A percentile compares a stretch with the other conserved stretches of the same genome.
These are phyloP conservation scores for Heliophila coronopifolia DNA, from an alignment of 441 rosid species.

Conservation along the genomic window DNA sequence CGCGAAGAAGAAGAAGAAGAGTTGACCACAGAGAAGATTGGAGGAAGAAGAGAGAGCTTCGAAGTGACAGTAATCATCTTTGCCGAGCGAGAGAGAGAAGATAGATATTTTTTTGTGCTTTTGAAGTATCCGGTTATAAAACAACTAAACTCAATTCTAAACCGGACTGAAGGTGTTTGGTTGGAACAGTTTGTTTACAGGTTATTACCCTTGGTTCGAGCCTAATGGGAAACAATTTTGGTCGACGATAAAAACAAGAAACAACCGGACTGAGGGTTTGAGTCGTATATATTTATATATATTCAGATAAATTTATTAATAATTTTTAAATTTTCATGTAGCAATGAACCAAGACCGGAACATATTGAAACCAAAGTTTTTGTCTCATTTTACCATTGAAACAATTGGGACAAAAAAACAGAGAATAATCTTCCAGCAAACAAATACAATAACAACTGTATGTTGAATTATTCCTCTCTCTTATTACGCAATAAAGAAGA, in stretches of 20 bases:
- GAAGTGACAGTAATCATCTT: slow-evolving; percentile 38
- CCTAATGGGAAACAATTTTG: too few species aligned
- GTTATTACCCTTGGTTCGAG: too few species aligned
- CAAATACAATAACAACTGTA: slow-evolving; percentile 13
- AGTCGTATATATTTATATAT: too few species aligned
- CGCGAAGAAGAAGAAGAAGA: slow-evolving; percentile 39
- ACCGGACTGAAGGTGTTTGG: background rate
- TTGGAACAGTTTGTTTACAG: too few species aligned
- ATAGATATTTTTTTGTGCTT: slow-evolving; percentile 12
- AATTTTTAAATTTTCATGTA: too few species aligned
- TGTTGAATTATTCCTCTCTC: slow-evolving; percentile 17
- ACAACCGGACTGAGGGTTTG: too few species aligned
- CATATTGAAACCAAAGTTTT: background rate
- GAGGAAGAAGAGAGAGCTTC: slow-evolving; percentile 29
- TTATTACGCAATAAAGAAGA: slow-evolving; percentile 11
- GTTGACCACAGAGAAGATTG: slow-evolving; percentile 34
- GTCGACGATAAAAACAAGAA: too few species aligned
- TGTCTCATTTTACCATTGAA: background rate
- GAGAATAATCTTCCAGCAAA: slow-evolving; percentile 4
- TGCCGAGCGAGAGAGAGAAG: slow-evolving; percentile 8
- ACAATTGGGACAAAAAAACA: slow-evolving; percentile 1
- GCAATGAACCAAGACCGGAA: too few species aligned
- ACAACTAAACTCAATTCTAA: background rate
- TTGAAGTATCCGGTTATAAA: slow-evolving; percentile 7
- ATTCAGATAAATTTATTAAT: too few species aligned